Percentiles rank a stretch among this genome's conserved stretches.
These are phyloP conservation scores for Monoraphidium neglectum DNA, from an alignment of 139 green algal genomes.

Conservation along the genomic window DNA sequence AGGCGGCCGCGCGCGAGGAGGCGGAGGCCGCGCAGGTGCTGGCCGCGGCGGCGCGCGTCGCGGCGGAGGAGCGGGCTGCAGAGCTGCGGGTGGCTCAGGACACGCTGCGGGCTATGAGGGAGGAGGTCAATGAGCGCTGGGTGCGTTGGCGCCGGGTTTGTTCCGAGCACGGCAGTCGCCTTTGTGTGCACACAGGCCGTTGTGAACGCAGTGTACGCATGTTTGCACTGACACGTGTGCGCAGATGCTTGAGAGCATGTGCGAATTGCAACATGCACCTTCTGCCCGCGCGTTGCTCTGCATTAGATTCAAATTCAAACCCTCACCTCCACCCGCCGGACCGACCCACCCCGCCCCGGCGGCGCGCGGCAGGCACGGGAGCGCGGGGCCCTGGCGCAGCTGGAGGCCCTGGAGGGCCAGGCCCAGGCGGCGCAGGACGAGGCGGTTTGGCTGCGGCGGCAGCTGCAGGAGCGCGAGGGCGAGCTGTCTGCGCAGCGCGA, in stretches of 20 bases:
- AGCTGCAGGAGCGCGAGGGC: slow-evolving; percentile 5
- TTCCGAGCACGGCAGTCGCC: neutral
- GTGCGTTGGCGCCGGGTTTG: slow-evolving; percentile 21
- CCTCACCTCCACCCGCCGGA: neutral
- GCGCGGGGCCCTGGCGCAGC: slow-evolving; percentile 1
- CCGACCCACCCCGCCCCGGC: no score
- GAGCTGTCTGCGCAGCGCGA: slow-evolving; percentile 23
- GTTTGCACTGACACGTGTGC: neutral
- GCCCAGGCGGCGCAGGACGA: neutral
- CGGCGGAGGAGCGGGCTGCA: slow-evolving; percentile 18
- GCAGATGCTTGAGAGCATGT: neutral
- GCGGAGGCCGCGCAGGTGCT: slow-evolving; percentile 18
- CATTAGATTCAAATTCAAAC: neutral
- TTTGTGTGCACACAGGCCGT: no score
- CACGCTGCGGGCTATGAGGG: slow-evolving; percentile 42
- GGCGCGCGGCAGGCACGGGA: slow-evolving; percentile 5
- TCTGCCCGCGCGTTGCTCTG: neutral
- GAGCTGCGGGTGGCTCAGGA: slow-evolving; percentile 45
- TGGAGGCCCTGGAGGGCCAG: neutral
- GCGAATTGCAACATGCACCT: neutral
- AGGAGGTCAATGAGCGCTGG: slow-evolving; percentile 60
- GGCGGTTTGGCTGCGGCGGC: neutral
- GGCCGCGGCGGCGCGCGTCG: slow-evolving; percentile 3
- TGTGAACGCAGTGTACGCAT: neutral
- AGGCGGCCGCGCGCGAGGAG: neutral